Evolutionary conservation across 495 filamentous ascomycete species (phyloP).

Genomic region (Friedmanniomyces simplex): DNA sequence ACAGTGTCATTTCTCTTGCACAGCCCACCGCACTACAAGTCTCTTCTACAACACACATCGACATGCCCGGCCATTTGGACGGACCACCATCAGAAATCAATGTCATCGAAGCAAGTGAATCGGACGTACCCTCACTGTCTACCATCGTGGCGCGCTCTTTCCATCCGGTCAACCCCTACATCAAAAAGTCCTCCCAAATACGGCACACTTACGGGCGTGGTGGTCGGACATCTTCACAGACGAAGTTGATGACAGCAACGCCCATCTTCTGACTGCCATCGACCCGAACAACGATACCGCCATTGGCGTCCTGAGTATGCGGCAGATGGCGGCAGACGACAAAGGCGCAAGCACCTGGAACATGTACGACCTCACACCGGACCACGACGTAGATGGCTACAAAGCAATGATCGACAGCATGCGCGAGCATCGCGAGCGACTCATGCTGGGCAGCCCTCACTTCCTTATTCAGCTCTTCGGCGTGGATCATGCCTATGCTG

Average conservation of each 20-base stretch:
- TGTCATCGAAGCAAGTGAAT: background rate
- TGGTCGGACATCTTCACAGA: conserved; percentile 5
- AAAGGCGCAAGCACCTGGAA: background rate
- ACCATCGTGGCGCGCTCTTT: conserved; percentile 12
- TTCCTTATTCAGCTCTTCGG: conserved; percentile 11
- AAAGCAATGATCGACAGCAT: conserved; percentile 9
- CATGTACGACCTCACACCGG: background rate
- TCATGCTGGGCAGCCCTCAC: conserved; percentile 5
- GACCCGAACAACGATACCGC: background rate
- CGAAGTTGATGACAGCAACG: background rate
- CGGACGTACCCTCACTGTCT: conserved; percentile 2
- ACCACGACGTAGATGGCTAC: conserved; percentile 7
- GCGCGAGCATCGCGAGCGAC: background rate
- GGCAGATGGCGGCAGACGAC: background rate
- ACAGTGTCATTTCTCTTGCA: too few relatives aligned
- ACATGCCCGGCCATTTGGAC: background rate
- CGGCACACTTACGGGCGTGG: conserved; percentile 1
- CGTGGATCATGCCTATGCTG: conserved; percentile 8
- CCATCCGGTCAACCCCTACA: conserved; percentile 10
- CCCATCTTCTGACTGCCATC: background rate
- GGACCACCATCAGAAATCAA: background rate
- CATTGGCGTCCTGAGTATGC: conserved; percentile 8
- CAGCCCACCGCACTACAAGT: too few relatives aligned
- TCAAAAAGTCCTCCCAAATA: conserved; percentile 6
- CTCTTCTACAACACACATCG: background rate